Percentiles rank a stretch among this genome's conserved stretches.
phyloP scores from a whole-genome alignment of 2,329 filamentous ascomycete genomes.

The Delphinella strobiligena region DNA sequence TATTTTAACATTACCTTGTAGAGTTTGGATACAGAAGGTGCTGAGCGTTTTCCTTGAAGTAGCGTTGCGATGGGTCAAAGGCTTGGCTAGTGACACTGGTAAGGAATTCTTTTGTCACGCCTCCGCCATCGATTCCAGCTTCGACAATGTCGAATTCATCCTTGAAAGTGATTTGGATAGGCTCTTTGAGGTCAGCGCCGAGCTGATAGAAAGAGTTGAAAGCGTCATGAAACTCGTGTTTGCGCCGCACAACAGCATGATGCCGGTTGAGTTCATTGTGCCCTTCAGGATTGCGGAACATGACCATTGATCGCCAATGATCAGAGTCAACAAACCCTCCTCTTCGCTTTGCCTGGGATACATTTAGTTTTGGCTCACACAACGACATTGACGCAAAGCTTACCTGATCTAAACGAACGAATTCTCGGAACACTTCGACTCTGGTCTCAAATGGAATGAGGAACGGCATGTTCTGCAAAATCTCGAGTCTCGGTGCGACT shows the following conservation, averaged over 20 bases:
- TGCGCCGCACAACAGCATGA: constrained; percentile 67
- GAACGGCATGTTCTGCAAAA: constrained; percentile 93
- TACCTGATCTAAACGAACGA: constrained; percentile 69
- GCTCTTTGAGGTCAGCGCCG: constrained; percentile 77
- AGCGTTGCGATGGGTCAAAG: constrained; percentile 44
- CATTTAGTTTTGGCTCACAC: neutral
- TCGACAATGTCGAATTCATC: constrained; percentile 79
- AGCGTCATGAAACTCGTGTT: constrained; percentile 74
- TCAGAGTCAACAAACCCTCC: constrained; percentile 61
- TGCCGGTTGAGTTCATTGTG: constrained; percentile 41
- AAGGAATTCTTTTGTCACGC: constrained; percentile 94
- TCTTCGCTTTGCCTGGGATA: constrained; percentile 41
- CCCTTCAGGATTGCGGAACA: constrained; percentile 12
- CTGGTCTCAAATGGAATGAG: constrained; percentile 86
- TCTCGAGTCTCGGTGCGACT: constrained; percentile 75
- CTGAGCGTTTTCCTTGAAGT: constrained; percentile 76
- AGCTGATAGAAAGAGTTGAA: constrained; percentile 71
- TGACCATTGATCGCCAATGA: constrained; percentile 50
- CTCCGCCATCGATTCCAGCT: constrained; percentile 91
- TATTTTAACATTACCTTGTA: constrained; percentile 26
- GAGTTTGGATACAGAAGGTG: constrained; percentile 87
- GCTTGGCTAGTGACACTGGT: constrained; percentile 79
- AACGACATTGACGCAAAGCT: neutral
- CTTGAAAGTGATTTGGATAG: constrained; percentile 92
- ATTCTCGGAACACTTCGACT: constrained; percentile 86